These are phyloP conservation scores for Pseudomassariella vexata DNA, from an alignment of 2,329 filamentous ascomycete genomes.

Conservation along the genomic window DNA sequence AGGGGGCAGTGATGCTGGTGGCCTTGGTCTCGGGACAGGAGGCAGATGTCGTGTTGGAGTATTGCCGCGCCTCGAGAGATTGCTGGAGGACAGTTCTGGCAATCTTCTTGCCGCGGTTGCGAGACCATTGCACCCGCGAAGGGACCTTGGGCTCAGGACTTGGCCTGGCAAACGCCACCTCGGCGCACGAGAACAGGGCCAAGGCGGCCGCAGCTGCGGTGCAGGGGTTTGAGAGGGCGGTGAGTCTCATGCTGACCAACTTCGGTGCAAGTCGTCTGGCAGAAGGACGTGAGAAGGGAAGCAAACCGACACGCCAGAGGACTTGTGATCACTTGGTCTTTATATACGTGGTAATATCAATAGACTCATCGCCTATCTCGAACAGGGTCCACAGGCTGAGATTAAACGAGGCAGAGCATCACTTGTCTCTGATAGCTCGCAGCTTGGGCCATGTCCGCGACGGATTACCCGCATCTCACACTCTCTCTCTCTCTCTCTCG, in stretches of 20 bases:
- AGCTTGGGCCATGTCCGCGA: no score
- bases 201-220: neutral
- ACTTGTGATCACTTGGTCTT: no score
- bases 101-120: conserved; percentile 5
- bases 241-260: conserved; percentile 1
- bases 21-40: conserved; percentile 1
- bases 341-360: no score
- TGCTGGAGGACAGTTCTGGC: neutral
- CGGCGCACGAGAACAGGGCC: neutral
- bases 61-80: neutral
- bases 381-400: no score
- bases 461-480: no score
- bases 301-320: no score
- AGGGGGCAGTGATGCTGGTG: conserved; percentile 1
- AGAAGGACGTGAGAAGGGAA: no score
- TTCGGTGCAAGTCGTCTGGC: neutral
- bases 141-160: conserved; percentile 5
- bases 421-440: no score
- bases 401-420: no score
- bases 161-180: conserved; percentile 1
- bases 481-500: no score
- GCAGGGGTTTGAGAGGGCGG: neutral
- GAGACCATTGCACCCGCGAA: conserved; percentile 4
- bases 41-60: neutral
- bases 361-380: no score